phyloP scores from a whole-genome alignment of 139 green algal genomes.

The Picocystis salinarum region DNA sequence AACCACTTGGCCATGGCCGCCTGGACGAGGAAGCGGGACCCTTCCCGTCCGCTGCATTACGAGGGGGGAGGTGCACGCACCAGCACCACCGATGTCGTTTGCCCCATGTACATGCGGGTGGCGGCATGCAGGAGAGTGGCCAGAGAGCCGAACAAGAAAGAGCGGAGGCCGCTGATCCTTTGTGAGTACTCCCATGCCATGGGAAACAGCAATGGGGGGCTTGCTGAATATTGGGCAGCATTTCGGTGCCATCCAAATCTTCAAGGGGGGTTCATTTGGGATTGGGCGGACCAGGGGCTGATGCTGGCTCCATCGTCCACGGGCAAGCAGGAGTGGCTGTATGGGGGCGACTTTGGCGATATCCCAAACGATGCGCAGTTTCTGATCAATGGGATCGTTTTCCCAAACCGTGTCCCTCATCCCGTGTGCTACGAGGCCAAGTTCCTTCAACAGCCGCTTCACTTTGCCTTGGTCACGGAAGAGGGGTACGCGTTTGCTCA shows the following conservation, averaged over 20 bases:
- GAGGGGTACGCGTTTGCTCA: background rate
- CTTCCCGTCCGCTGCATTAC: slow-evolving; percentile 33
- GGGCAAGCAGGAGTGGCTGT: slow-evolving; percentile 46
- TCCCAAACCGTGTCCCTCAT: too few species aligned
- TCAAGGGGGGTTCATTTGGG: slow-evolving; percentile 94
- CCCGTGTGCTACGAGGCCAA: too few species aligned
- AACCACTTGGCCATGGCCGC: slow-evolving; percentile 46
- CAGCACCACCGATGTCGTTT: slow-evolving; percentile 77
- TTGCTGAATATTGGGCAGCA: slow-evolving; percentile 69
- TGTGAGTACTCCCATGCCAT: slow-evolving; percentile 95
- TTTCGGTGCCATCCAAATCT: slow-evolving; percentile 38
- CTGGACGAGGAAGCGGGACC: slow-evolving; percentile 16
- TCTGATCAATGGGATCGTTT: slow-evolving; percentile 85
- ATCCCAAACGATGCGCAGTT: slow-evolving; percentile 76
- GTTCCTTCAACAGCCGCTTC: background rate
- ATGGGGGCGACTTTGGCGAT: slow-evolving; percentile 89
- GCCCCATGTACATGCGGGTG: slow-evolving; percentile 83
- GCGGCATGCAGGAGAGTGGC: slow-evolving; percentile 1
- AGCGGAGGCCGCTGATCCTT: slow-evolving; percentile 61
- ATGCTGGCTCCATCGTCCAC: slow-evolving; percentile 6
- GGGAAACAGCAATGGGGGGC: slow-evolving; percentile 88
- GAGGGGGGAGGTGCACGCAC: slow-evolving; percentile 67
- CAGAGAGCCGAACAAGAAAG: slow-evolving; percentile 14
- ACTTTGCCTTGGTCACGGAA: background rate
- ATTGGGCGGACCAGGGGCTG: slow-evolving; percentile 88